Evolutionary conservation across 2,329 filamentous ascomycete genomes (phyloP).

Genomic region (Ilyonectria mors-panacis): DNA sequence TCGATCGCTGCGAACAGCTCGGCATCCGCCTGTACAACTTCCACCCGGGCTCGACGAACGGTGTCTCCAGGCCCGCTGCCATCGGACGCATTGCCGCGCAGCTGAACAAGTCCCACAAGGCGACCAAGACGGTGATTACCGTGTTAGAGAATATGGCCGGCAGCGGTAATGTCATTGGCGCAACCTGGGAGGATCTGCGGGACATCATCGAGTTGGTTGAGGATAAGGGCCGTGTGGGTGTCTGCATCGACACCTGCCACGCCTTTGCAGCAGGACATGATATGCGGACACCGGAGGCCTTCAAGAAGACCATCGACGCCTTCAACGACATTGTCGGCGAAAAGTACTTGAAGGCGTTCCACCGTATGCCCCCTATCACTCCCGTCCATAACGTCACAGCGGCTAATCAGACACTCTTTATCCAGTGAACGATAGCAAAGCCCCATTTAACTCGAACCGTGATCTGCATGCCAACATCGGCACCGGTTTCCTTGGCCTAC

Average conservation of each 20-base stretch:
- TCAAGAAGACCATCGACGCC: conserved; percentile 78
- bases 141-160: conserved; percentile 97
- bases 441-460: conserved; percentile 83
- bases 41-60: conserved; percentile 89
- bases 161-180: conserved; percentile 88
- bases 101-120: conserved; percentile 85
- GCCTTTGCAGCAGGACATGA: conserved; percentile 96
- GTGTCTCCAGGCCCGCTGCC: conserved; percentile 76
- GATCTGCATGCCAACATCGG: conserved; percentile 98
- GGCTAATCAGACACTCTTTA: conserved; percentile 15
- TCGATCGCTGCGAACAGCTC: conserved; percentile 86
- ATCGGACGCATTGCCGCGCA: conserved; percentile 84
- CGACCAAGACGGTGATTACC: conserved; percentile 82
- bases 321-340: conserved; percentile 86
- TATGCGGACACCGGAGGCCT: conserved; percentile 81
- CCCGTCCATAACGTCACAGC: neutral
- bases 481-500: conserved; percentile 90
- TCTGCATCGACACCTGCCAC: conserved; percentile 98
- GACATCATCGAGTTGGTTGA: conserved; percentile 86
- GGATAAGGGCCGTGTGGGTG: conserved; percentile 87
- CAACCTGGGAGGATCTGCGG: conserved; percentile 86
- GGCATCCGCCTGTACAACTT: conserved; percentile 98
- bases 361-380: conserved; percentile 60
- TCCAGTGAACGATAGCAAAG: conserved; percentile 92
- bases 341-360: conserved; percentile 86